Base-by-base conservation (phyloP, 2,329 filamentous ascomycete species). In the Penicillium sp. region DNA sequence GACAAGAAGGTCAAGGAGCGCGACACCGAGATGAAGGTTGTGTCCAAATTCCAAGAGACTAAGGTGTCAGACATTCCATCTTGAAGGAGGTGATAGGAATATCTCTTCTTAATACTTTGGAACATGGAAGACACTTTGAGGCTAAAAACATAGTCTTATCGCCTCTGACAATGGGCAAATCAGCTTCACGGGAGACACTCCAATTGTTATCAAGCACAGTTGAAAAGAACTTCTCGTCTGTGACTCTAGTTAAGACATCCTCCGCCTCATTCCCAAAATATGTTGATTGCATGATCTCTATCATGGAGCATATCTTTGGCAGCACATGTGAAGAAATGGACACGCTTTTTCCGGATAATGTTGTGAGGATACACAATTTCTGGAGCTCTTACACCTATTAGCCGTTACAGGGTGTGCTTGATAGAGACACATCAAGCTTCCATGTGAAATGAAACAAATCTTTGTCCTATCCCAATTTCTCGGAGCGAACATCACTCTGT, bases 1-100 rank as follows among this genome's bases (percentile, higher is more conserved):
- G 73, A 76, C 50, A 74, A 75, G 60, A 76, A 76, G 57, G 66
- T 67, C 11, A 74, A 74, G 53, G 73, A 76, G 53, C 64, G 73
- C 32, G 71, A 76, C 48, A 74, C 67, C 4, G 74, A 76, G 58
- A 66, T 75, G 63, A 76, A 73, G 50, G 69, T 76, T 2, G 60
- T 76, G 2, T 71, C 70, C 43, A 76, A 76, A 49, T 75, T 70
- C 41, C 74, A 74, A 52, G 68, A 73, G 55, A 71, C 70, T 34
- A 74, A 72, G 55, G 64, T 62, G 7, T 66, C 67, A 6, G 64
- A 67, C 23, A 61, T 70, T 42, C 59, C 66, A 16, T 61, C 66
- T 29, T 69, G 65, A 66, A 34, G n/a, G 32, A 42, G 32, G 23
- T 7, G 14, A 26, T 14, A 13, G 8, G 16, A 43, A 26, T 14